Evolutionary conservation across 805 yeast species (phyloP).

Genomic region (Priceomyces carsonii): DNA sequence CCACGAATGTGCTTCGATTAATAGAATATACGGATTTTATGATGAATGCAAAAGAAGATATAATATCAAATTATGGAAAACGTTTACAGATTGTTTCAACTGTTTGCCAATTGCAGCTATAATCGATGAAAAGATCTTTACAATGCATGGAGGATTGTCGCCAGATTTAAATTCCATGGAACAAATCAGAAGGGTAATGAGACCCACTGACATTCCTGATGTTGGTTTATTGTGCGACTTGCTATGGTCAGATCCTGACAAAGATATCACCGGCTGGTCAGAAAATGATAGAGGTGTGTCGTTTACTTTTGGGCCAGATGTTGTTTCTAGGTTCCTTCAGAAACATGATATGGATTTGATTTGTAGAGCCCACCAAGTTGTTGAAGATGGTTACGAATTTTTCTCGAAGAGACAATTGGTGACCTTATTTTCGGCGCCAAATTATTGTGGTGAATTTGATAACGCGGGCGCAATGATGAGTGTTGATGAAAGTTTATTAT

Average conservation of each 20-base stretch:
- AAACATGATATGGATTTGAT: conserved; percentile 97
- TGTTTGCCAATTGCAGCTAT: conserved; percentile 98
- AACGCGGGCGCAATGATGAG: conserved; percentile 99
- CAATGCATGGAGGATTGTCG: conserved; percentile 98
- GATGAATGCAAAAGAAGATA: conserved; percentile 99
- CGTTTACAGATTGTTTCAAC: conserved; percentile 97
- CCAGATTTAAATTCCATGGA: conserved; percentile 98
- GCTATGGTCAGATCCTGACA: conserved; percentile 98
- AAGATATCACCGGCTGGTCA: conserved; percentile 97
- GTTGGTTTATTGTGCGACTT: conserved; percentile 95
- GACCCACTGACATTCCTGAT: conserved; percentile 99
- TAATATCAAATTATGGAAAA: conserved; percentile 97
- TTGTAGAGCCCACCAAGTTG: conserved; percentile 99
- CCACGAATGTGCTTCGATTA: conserved; percentile 98
- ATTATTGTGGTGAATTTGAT: conserved; percentile 98
- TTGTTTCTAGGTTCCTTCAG: conserved; percentile 91
- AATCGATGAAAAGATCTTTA: conserved; percentile 94
- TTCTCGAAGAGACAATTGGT: conserved; percentile 95
- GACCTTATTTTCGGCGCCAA: conserved; percentile 94
- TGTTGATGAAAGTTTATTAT: conserved; percentile 91
- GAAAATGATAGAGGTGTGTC: conserved; percentile 99
- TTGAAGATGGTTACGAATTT: conserved; percentile 98
- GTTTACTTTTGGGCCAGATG: conserved; percentile 99
- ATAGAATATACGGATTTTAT: conserved; percentile 96
- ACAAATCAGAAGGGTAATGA: conserved; percentile 97